A percentile compares a stretch with the other conserved stretches of the same genome.
Evolutionary conservation across 371 early-diverging fungal species (phyloP).

Genomic region (Actinomortierella wolfii): DNA sequence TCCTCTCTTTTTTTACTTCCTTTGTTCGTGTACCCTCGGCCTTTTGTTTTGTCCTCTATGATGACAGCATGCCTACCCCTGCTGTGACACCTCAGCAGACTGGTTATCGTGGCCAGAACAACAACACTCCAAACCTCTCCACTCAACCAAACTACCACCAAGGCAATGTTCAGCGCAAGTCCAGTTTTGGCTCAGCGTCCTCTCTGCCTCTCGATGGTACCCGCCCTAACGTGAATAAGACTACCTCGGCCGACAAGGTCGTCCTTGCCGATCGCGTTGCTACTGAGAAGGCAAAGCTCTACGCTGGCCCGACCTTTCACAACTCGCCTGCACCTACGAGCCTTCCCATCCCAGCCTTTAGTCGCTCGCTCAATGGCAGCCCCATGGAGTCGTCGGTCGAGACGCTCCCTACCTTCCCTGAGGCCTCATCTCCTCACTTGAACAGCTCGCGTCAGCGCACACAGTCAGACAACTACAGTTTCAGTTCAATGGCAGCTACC

Average conservation of each 20-base stretch:
- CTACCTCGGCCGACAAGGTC: slow-evolving; percentile 22
- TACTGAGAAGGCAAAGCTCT: slow-evolving; percentile 47
- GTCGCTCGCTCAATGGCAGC: slow-evolving; percentile 17
- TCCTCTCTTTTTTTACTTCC: no score
- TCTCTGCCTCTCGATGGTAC: slow-evolving; percentile 5
- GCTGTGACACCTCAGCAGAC: slow-evolving; percentile 3
- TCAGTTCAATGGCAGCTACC: slow-evolving; percentile 1
- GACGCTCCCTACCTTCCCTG: slow-evolving; percentile 29
- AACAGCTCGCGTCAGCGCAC: slow-evolving; percentile 20
- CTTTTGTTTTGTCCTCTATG: no score
- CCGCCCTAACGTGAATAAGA: slow-evolving; percentile 23
- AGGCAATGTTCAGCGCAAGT: slow-evolving; percentile 6
- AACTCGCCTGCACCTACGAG: slow-evolving; percentile 79
- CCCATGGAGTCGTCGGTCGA: slow-evolving; percentile 20
- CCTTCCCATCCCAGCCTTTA: slow-evolving; percentile 76
- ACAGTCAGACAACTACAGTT: slow-evolving; percentile 3
- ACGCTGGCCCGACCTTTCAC: slow-evolving; percentile 82
- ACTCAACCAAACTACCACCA: not conserved
- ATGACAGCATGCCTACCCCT: no score
- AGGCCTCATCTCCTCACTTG: slow-evolving; percentile 33
- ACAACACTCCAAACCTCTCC: no score
- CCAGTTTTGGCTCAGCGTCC: slow-evolving; percentile 20
- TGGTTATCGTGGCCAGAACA: not conserved
- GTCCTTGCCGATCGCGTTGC: slow-evolving; percentile 14
- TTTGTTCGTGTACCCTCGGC: no score